Base-by-base conservation (phyloP, 192 early-diverging fungal species). In the Coemansia aciculifera region DNA sequence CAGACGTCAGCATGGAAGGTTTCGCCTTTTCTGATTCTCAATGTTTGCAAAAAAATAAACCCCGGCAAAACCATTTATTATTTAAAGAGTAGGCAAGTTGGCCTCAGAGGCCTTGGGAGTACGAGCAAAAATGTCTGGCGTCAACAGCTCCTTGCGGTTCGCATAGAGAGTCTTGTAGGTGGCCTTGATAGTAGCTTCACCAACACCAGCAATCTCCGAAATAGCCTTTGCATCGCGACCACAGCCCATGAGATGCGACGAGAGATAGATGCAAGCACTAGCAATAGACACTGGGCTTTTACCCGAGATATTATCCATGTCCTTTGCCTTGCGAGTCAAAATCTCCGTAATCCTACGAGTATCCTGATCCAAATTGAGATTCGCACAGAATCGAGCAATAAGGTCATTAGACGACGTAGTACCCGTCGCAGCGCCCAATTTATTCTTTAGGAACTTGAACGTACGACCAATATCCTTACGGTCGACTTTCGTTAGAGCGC, bases 391-490 rank as follows among this genome's bases (percentile, higher is more conserved):
- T 38, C 95, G 91, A n/a, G 85, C 85, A 85, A 91, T 90, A 62
- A 92, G 75, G 73, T 90, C 87, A 57, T 91, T 86, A 3, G 88
- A 90, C 11, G 87, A 88, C 86, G 89, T 92, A 9, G 85, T 87
- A 5, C 84, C 83, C 32, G 87, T 75, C 59, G 86, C 83, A 21
- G 84, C 61, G 17, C 87, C 88, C 34, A 92, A 74, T 62, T 83
- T 77, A 59, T 68, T 73, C 66, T 77, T 80, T 43, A 86, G 69
- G 44, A 73, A 74, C 63, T 85, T 80, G 67, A 89, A 86, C 57
- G 89, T 89, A 13, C 94, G 84, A 1, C 94, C 94, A 81, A 97
- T 94, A 62, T 97, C 95, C 72, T 95, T 97, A 77, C 95, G 96
- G 44, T 93, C 90, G 0, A 99, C 94, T 51, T 94, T 92, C 0